Conservation (phyloP, 2,329 filamentous ascomycete species). For the Emergomyces africanus region DNA sequence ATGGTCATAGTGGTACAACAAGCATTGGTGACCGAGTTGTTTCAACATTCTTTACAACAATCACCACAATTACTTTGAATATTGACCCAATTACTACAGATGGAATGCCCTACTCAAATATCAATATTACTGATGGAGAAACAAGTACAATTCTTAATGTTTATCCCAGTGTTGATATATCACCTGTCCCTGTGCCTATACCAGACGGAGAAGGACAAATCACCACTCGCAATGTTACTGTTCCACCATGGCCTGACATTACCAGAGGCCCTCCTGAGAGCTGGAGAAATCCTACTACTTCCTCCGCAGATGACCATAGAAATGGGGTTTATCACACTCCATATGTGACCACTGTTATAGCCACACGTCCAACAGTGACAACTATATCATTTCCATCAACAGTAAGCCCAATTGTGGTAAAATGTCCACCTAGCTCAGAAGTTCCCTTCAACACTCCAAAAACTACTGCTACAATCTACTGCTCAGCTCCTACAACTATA, state of each 20-base stretch:
- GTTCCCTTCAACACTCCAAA: conserved; percentile 2
- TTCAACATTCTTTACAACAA: neutral
- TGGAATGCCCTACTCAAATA: conserved; percentile 1
- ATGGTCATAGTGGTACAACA: neutral
- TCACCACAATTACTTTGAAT: neutral
- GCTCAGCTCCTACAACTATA: neutral
- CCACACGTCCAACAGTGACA: neutral
- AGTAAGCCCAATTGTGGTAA: neutral
- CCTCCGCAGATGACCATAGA: neutral
- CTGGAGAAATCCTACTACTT: neutral
- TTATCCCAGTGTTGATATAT: neutral
- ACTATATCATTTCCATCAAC: conserved; percentile 1
- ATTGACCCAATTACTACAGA: neutral
- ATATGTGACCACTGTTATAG: neutral
- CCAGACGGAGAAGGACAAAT: neutral
- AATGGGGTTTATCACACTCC: neutral
- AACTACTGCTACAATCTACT: neutral
- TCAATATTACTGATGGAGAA: conserved; percentile 2
- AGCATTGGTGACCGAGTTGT: neutral
- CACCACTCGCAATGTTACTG: neutral
- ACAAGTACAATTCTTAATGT: neutral
- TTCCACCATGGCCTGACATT: conserved; percentile 2
- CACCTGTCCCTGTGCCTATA: neutral
- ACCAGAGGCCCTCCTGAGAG: neutral
- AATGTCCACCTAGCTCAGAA: neutral